Percentiles rank a stretch among this genome's conserved stretches.
Evolutionary conservation across 129 eudicot species (phyloP).

Genomic region (Escallonia herrerae): DNA sequence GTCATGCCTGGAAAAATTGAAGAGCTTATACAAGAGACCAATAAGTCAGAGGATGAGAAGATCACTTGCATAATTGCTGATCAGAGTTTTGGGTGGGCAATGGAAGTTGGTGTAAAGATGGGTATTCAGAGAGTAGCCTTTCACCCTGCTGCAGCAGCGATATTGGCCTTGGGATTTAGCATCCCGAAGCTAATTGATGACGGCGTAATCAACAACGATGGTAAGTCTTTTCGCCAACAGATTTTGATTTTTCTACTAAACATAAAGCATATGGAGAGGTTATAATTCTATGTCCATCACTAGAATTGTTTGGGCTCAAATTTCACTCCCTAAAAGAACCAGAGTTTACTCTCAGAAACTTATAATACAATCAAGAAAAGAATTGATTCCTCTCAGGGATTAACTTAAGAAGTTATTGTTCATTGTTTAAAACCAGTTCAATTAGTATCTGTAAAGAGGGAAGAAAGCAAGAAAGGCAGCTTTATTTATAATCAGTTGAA

Average conservation of each 20-base stretch:
- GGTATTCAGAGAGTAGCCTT: constrained; percentile 8
- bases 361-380: no score
- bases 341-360: no score
- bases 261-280: no score
- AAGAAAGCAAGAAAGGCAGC: no score
- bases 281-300: no score
- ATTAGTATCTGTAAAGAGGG: no score
- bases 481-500: neutral
- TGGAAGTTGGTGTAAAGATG: constrained; percentile 10
- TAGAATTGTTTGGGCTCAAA: no score
- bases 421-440: no score
- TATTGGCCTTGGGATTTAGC: neutral
- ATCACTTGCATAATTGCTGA: constrained; percentile 4
- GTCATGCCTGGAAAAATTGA: constrained; percentile 6
- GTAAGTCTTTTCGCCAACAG: neutral
- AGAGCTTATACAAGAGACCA: neutral
- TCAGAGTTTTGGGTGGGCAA: constrained; percentile 6
- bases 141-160: constrained; percentile 12
- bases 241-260: no score
- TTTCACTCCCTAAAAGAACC: no score
- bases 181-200: constrained; percentile 9
- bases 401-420: no score
- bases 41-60: neutral
- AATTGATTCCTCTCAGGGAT: no score
- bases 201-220: constrained; percentile 5